A percentile compares a stretch with the other conserved stretches of the same genome.
phyloP scores from a whole-genome alignment of 2,329 filamentous ascomycete species.

The Aspergillus neotritici region DNA sequence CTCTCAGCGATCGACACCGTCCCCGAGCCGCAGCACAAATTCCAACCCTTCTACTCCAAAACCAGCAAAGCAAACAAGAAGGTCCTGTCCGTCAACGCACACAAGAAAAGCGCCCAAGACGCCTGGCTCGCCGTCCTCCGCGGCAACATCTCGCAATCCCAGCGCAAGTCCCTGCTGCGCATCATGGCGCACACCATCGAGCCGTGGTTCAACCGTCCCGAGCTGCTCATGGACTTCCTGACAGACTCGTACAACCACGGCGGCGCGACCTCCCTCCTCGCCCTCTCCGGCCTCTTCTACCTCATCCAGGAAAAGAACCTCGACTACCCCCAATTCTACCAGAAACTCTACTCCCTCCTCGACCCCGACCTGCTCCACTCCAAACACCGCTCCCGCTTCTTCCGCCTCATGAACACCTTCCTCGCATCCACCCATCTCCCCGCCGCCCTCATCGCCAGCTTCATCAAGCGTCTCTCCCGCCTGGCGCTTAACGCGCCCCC shows the following conservation, averaged over 20 bases:
- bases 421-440: constrained; percentile 88
- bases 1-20: constrained; percentile 58
- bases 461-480: constrained; percentile 86
- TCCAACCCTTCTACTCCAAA: constrained; percentile 34
- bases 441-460: constrained; percentile 83
- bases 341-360: constrained; percentile 87
- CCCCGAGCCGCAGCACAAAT: constrained; percentile 44
- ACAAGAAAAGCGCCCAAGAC: constrained; percentile 75
- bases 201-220: constrained; percentile 83
- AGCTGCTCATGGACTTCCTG: constrained; percentile 90
- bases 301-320: constrained; percentile 90
- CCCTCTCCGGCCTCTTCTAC: constrained; percentile 89
- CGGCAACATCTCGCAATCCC: constrained; percentile 58
- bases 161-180: constrained; percentile 72
- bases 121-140: constrained; percentile 78
- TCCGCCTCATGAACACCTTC: constrained; percentile 86
- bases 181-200: constrained; percentile 72
- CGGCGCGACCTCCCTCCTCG: constrained; percentile 78
- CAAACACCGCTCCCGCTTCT: constrained; percentile 88
- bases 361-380: constrained; percentile 84
- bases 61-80: constrained; percentile 64
- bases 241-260: constrained; percentile 89
- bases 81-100: constrained; percentile 60
- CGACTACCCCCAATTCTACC: constrained; percentile 91
- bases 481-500: constrained; percentile 84